phyloP scores from a whole-genome alignment of 139 green algal genomes.

The Chlorella vulgaris region DNA sequence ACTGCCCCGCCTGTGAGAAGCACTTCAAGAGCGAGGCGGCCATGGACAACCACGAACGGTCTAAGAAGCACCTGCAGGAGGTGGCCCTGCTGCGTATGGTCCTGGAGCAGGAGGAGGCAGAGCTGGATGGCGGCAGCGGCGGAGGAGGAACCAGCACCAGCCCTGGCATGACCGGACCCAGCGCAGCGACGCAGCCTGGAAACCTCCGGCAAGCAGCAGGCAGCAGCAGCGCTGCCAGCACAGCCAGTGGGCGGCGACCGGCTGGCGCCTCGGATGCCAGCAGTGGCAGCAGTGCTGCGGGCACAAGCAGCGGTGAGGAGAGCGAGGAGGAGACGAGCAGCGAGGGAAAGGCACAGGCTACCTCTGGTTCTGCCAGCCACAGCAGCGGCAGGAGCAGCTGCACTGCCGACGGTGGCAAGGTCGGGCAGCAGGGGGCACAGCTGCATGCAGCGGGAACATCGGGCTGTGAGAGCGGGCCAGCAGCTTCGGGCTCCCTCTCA shows the following conservation, averaged over 20 bases:
- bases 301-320: too few relatives aligned
- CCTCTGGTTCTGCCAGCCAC: too few relatives aligned
- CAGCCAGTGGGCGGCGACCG: too few relatives aligned
- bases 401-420: not conserved
- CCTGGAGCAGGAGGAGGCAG: slow-evolving; percentile 63
- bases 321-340: too few relatives aligned
- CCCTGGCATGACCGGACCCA: too few relatives aligned
- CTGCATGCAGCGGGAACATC: too few relatives aligned
- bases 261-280: too few relatives aligned
- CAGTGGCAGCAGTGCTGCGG: too few relatives aligned
- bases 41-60: slow-evolving; percentile 84
- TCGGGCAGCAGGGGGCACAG: not conserved
- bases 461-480: not conserved
- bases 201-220: too few relatives aligned
- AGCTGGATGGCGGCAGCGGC: not conserved
- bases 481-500: not conserved
- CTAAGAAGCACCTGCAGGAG: slow-evolving; percentile 79
- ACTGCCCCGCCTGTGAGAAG: slow-evolving; percentile 93
- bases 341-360: too few relatives aligned
- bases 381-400: slow-evolving; percentile 13
- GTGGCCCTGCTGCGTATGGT: slow-evolving; percentile 49
- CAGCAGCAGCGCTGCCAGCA: too few relatives aligned
- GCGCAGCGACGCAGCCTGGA: too few relatives aligned
- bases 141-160: slow-evolving; percentile 1
- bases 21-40: slow-evolving; percentile 84